Evolutionary conservation across 1,139 yeast species (phyloP).

Genomic region (Tardiomyces blankii): DNA sequence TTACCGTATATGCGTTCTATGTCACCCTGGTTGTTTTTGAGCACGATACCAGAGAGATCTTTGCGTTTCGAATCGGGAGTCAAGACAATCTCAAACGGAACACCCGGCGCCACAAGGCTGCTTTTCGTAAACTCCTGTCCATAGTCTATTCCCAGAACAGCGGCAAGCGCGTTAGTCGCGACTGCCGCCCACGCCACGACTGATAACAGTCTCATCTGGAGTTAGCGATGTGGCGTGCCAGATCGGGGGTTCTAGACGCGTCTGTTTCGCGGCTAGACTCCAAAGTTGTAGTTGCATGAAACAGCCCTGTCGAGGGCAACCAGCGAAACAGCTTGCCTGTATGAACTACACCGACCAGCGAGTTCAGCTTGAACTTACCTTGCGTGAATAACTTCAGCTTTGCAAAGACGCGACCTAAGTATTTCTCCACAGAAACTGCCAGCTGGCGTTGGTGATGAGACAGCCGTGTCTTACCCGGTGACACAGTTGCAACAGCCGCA

Average conservation of each 20-base stretch:
- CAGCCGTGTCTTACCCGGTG: no score
- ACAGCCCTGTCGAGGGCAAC: no score
- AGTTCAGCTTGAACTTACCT: no score
- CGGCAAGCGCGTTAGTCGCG: conserved; percentile 5
- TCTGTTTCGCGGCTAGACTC: no score
- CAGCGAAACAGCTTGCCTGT: no score
- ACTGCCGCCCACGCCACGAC: conserved; percentile 3
- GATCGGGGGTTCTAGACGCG: not conserved
- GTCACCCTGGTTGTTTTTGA: conserved; percentile 35
- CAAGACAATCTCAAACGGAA: conserved; percentile 75
- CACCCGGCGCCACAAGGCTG: conserved; percentile 81
- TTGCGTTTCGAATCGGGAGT: conserved; percentile 90
- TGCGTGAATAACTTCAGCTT: no score
- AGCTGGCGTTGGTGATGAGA: no score
- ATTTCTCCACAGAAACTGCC: no score
- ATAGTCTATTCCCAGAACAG: conserved; percentile 71
- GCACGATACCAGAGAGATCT: conserved; percentile 68
- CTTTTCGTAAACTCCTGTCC: conserved; percentile 89
- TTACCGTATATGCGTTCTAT: conserved; percentile 66
- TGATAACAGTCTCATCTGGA: conserved; percentile 6
- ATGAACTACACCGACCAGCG: no score
- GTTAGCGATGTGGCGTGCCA: not conserved
- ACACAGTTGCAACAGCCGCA: no score
- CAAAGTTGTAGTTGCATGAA: no score
- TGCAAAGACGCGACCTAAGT: no score